Conservation (phyloP, 352 stramenopile species). For the Pythium volutum region DNA sequence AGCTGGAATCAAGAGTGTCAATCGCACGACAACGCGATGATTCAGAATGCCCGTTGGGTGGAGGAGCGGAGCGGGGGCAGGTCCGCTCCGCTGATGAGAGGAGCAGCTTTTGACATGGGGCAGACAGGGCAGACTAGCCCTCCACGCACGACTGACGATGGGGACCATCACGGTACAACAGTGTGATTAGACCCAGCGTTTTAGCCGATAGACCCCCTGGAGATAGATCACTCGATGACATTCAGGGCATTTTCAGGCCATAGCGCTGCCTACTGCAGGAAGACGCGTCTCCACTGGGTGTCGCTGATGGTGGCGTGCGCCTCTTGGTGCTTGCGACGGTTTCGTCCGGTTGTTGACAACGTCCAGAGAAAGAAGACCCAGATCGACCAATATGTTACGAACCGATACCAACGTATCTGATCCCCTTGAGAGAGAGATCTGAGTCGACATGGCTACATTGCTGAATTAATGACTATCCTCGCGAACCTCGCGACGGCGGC, state of each 20-base stretch:
- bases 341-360: not conserved
- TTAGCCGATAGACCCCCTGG: no score
- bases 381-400: slow-evolving; percentile 10
- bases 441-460: slow-evolving; percentile 13
- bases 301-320: not conserved
- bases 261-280: not conserved
- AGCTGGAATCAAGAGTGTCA: slow-evolving; percentile 1
- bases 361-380: not conserved
- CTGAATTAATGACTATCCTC: no score
- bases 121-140: not conserved
- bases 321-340: not conserved
- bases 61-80: slow-evolving; percentile 1
- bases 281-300: no score
- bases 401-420: not conserved
- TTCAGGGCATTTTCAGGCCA: no score
- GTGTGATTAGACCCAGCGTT: no score
- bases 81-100: not conserved
- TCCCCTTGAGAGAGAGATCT: not conserved
- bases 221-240: no score
- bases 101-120: not conserved
- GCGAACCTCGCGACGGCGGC: not conserved
- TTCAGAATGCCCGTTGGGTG: not conserved
- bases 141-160: not conserved
- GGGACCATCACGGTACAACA: no score
- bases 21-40: not conserved